Base-by-base conservation (phyloP, 768 basidiomycete genomes). In the Coprinopsis marcescibilis region DNA sequence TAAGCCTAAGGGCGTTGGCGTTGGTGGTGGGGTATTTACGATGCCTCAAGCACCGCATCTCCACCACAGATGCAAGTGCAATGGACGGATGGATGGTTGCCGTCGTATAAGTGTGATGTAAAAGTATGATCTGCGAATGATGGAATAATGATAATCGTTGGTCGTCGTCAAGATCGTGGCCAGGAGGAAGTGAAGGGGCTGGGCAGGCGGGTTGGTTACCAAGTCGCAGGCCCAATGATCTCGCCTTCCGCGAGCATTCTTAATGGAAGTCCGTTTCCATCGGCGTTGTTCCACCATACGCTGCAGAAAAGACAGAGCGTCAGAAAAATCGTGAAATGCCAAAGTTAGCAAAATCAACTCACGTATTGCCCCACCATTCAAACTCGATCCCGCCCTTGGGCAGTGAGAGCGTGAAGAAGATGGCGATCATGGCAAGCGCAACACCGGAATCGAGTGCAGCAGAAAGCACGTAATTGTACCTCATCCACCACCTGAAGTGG, bases 381-480 rank as follows among this genome's bases (percentile, higher is more conserved):
- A 88, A 56, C 26, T 56, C 55, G 55, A 81, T 53, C 60, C 82
- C 72, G 43, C 78, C 78, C 54, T 77, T 81, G 36, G 85, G 81
- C 43, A 78, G 57, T 46, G 76, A 64, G 32, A 71, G 55, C 20
- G 64, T 52, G 53, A 92, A 81, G 73, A 88, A 89, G 43, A 89
- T 75, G 52, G 83, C 55, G 47, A 87, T 46, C 47, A 77, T 38
- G 34, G 68, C 55, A 49, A 87, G 52, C 32, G 79, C 77, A 43
- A 83, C 76, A 48, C 86, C 87, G 4, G 80, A 73, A 64, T 79
- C 79, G 30, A 81, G 71, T 29, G 75, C 75, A n/a, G 87, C 84
- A n/a, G 87, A 83, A 19, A 90, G 75, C 56, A 91, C 78, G 65
- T 92, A 91, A 71, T 92, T 94, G 77, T 89, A 92, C 33, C 86